A percentile compares a stretch with the other conserved stretches of the same genome.
phyloP scores from a whole-genome alignment of 768 basidiomycete species.

The Amanita muscaria region DNA sequence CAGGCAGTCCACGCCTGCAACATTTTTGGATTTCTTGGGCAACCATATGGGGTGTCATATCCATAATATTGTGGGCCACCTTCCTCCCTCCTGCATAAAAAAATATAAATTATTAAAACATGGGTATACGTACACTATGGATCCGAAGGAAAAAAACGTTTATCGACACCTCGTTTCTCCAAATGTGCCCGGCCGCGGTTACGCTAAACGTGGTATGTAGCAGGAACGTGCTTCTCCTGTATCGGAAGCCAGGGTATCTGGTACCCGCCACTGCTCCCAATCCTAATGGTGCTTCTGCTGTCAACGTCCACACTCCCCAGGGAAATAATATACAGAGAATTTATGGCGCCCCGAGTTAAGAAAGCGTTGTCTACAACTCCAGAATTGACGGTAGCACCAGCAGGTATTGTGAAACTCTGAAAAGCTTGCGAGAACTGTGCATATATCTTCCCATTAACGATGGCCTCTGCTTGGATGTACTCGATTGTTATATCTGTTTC shows the following conservation, averaged over 20 bases:
- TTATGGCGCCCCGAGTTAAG: slow-evolving; percentile 48
- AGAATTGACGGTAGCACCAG: slow-evolving; percentile 52
- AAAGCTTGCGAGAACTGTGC: slow-evolving; percentile 54
- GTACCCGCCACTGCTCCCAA: slow-evolving; percentile 47
- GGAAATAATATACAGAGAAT: slow-evolving; percentile 49
- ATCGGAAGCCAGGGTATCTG: slow-evolving; percentile 59
- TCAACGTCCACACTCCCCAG: slow-evolving; percentile 44
- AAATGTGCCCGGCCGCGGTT: no score
- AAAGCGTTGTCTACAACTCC: slow-evolving; percentile 50
- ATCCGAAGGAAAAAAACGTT: no score
- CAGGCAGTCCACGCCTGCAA: slow-evolving; percentile 40
- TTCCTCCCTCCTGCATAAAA: slow-evolving; percentile 86
- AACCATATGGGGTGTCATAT: slow-evolving; percentile 63
- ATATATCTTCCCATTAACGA: slow-evolving; percentile 42
- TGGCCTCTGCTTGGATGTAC: slow-evolving; percentile 47
- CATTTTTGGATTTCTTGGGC: slow-evolving; percentile 72
- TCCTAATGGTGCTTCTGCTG: slow-evolving; percentile 36
- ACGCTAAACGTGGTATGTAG: slow-evolving; percentile 39
- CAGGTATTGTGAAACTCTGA: slow-evolving; percentile 44
- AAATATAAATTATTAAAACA: not conserved
- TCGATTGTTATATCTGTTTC: slow-evolving; percentile 48
- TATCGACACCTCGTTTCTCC: no score
- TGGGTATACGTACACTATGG: not conserved
- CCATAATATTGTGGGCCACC: slow-evolving; percentile 68
- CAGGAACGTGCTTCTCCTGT: slow-evolving; percentile 42